Evolutionary conservation across 2,329 filamentous ascomycete genomes (phyloP).

Genomic region (Fusarium sp.): DNA sequence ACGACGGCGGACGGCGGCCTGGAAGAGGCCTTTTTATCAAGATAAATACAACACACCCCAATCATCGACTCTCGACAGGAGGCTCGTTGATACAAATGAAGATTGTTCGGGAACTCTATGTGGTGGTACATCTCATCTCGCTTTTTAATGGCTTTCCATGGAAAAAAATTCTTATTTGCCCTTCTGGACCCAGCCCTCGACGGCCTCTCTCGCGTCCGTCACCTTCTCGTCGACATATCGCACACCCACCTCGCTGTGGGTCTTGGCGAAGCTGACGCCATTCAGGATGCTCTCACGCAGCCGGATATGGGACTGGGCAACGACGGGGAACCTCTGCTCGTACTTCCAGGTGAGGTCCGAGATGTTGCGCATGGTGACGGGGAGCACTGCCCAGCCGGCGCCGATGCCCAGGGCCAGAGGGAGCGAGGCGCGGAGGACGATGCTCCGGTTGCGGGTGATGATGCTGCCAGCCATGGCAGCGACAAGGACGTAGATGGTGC

Average conservation of each 20-base stretch:
- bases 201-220: slow-evolving; percentile 72
- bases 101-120: slow-evolving; percentile 47
- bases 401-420: slow-evolving; percentile 82
- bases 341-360: slow-evolving; percentile 88
- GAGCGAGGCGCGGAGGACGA: slow-evolving; percentile 77
- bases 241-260: slow-evolving; percentile 74
- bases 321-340: slow-evolving; percentile 83
- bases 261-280: slow-evolving; percentile 75
- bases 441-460: slow-evolving; percentile 83
- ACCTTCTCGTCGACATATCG: slow-evolving; percentile 83
- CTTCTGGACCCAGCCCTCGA: slow-evolving; percentile 92
- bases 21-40: slow-evolving; percentile 20
- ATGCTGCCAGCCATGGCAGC: slow-evolving; percentile 95
- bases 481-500: slow-evolving; percentile 89
- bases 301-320: slow-evolving; percentile 81
- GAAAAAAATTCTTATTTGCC: slow-evolving; percentile 66
- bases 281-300: slow-evolving; percentile 72
- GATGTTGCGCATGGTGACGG: slow-evolving; percentile 89
- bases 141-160: slow-evolving; percentile 37
- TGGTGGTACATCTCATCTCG: slow-evolving; percentile 50
- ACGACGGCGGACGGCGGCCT: slow-evolving; percentile 6
- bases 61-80: slow-evolving; percentile 21
- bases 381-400: slow-evolving; percentile 84
- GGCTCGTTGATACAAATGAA: slow-evolving; percentile 46
- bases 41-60: slow-evolving; percentile 33